These are phyloP conservation scores for Penicillium sp. DNA, from an alignment of 2,329 filamentous ascomycete genomes.

Conservation along the genomic window DNA sequence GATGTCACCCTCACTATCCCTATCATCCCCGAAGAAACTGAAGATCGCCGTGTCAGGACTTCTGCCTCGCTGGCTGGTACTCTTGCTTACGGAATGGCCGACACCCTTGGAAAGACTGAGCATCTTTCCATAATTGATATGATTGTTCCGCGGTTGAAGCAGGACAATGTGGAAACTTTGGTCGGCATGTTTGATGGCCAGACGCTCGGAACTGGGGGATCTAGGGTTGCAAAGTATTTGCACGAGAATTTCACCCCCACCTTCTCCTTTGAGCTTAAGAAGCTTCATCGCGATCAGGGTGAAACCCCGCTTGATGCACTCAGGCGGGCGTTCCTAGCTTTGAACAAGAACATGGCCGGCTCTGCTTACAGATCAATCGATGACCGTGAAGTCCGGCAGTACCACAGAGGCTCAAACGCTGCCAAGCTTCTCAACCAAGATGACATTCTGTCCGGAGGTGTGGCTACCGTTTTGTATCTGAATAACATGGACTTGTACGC, in stretches of 20 bases:
- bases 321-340: slow-evolving; percentile 77
- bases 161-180: slow-evolving; percentile 84
- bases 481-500: slow-evolving; percentile 89
- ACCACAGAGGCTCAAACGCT: slow-evolving; percentile 70
- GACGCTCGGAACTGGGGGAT: slow-evolving; percentile 82
- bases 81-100: slow-evolving; percentile 95
- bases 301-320: slow-evolving; percentile 84
- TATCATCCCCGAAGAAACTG: slow-evolving; percentile 90
- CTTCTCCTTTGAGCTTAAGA: slow-evolving; percentile 79
- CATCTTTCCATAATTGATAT: slow-evolving; percentile 95
- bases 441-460: slow-evolving; percentile 85
- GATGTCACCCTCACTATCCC: slow-evolving; percentile 94
- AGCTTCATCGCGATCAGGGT: slow-evolving; percentile 63
- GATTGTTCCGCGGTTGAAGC: slow-evolving; percentile 88
- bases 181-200: slow-evolving; percentile 97
- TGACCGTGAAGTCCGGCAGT: slow-evolving; percentile 62
- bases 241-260: slow-evolving; percentile 93
- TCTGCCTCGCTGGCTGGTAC: slow-evolving; percentile 90
- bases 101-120: slow-evolving; percentile 88
- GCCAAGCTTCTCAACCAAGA: slow-evolving; percentile 82
- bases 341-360: slow-evolving; percentile 93
- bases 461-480: slow-evolving; percentile 88
- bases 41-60: slow-evolving; percentile 93
- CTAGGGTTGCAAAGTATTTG: slow-evolving; percentile 92
- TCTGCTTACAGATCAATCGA: slow-evolving; percentile 79